phyloP scores from a whole-genome alignment of 306 rosid genomes.

The Oemleria cerasiformis region DNA sequence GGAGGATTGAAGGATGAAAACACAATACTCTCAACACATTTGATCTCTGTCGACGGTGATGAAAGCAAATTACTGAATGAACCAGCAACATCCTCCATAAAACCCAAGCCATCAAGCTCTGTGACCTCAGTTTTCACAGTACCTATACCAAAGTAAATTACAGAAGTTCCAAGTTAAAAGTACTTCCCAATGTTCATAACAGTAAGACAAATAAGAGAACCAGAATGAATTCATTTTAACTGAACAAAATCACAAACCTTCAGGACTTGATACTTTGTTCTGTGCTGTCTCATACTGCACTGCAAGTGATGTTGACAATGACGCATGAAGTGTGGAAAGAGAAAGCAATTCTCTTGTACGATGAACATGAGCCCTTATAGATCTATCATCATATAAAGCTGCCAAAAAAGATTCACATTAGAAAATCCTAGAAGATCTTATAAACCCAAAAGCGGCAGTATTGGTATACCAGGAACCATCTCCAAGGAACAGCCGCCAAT shows the following conservation, averaged over 20 bases:
- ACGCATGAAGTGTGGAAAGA: conserved; percentile 86
- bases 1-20: conserved; percentile 98
- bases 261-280: conserved; percentile 62
- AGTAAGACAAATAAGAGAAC: conserved; percentile 14
- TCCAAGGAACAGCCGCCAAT: conserved; percentile 93
- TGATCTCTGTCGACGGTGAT: conserved; percentile 67
- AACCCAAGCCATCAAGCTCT: conserved; percentile 89
- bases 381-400: conserved; percentile 99
- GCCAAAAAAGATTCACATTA: conserved; percentile 39
- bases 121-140: conserved; percentile 59
- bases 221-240: background rate
- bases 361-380: conserved; percentile 95
- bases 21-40: conserved; percentile 82
- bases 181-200: conserved; percentile 6
- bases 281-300: conserved; percentile 72
- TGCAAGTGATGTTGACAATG: conserved; percentile 94
- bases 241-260: conserved; percentile 49
- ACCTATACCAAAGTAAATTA: conserved; percentile 43
- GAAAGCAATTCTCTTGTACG: conserved; percentile 93
- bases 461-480: conserved; percentile 86
- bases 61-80: conserved; percentile 74
- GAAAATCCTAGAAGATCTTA: conserved; percentile 28
- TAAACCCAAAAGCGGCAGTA: background rate
- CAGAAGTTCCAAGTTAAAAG: conserved; percentile 26
- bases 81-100: conserved; percentile 92